Percentiles rank a stretch among this genome's conserved stretches.
These are phyloP conservation scores for Candida albicans DNA, from an alignment of 1,139 yeast species.

Conservation along the genomic window DNA sequence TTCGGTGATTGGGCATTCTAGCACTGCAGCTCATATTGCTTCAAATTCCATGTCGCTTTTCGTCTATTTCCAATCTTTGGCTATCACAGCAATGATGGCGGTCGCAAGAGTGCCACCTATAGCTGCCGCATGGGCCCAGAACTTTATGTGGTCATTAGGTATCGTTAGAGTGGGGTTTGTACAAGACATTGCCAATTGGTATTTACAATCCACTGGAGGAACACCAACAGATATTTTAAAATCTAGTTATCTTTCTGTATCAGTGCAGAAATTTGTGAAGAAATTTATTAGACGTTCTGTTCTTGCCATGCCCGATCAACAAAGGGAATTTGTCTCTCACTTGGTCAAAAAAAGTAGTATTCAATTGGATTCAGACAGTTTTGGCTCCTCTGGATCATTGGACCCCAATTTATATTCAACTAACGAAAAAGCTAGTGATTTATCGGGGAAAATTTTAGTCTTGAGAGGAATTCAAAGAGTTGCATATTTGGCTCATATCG, in stretches of 20 bases:
- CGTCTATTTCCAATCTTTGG: constrained; percentile 90
- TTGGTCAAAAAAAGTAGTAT: constrained; percentile 16
- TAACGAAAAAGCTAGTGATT: constrained; percentile 58
- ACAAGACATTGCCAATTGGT: constrained; percentile 90
- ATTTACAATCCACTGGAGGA: constrained; percentile 96
- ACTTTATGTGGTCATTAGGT: constrained; percentile 96
- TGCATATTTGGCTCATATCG: constrained; percentile 79
- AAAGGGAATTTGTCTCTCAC: background rate
- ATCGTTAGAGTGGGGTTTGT: constrained; percentile 77
- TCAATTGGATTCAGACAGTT: constrained; percentile 34
- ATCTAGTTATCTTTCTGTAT: constrained; percentile 59
- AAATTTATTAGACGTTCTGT: constrained; percentile 18
- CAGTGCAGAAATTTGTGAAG: constrained; percentile 55
- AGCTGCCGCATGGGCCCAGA: constrained; percentile 98
- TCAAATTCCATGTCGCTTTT: constrained; percentile 91
- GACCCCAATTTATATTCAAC: constrained; percentile 65
- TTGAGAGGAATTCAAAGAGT: constrained; percentile 92
- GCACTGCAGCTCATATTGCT: constrained; percentile 96
- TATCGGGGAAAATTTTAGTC: constrained; percentile 67
- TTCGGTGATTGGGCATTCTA: constrained; percentile 84
- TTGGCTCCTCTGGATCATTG: constrained; percentile 49
- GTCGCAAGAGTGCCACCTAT: constrained; percentile 92
- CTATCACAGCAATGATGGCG: constrained; percentile 95
- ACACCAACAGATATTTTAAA: constrained; percentile 69
- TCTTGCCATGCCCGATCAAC: constrained; percentile 10